Evolutionary conservation across 106 monocot genomes (phyloP), one percentile per base, ranked within the genome.

Genomic region (Dendrobium chrysotoxum): DNA sequence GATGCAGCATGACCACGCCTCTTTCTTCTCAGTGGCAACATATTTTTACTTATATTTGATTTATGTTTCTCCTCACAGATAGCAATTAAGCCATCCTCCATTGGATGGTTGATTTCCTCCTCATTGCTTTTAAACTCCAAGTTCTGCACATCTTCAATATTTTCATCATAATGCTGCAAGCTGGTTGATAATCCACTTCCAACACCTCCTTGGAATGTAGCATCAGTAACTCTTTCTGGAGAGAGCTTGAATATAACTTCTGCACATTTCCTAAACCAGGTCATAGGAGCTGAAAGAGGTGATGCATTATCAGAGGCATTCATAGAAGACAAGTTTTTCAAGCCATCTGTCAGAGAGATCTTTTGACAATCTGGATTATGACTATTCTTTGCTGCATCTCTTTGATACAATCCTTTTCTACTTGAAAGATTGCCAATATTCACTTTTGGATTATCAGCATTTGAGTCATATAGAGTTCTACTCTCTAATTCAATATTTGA

Each of bases 231-330:
- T 65, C 77, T 80, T 55, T 88, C 89, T 42, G 89, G 89, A 66
- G 90, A 90, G 40, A 67, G 84, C 58, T 75, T 78, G 40, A 96
- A 92, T 83, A 96, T 81, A 77, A 85, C 80, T 20, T 82, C 65
- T 38, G 88, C 80, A 80, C 85, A 93, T 89, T 85, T 96, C 77
- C 85, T 90, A 30, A 94, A 47, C 92, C 93, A 92, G 13, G 93
- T 89, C 20, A 85, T 30, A 77, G 82, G 90, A 50, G 78, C 81
- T 76, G 90, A 80, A 73, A 45, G 66, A 35, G 87, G 82, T 53
- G 88, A 72, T 20, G 90, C 85, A 58, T 84, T 8, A 75, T n/a
- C 10, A 42, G 35, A 75, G 21, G 20, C 75, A 44, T 75, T 75
- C 42, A 44, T 25, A 44, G 44, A 75, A 75, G 44, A 75, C 16